phyloP scores from a whole-genome alignment of 73 alveolate species.

The Paramecium biaurelia region DNA sequence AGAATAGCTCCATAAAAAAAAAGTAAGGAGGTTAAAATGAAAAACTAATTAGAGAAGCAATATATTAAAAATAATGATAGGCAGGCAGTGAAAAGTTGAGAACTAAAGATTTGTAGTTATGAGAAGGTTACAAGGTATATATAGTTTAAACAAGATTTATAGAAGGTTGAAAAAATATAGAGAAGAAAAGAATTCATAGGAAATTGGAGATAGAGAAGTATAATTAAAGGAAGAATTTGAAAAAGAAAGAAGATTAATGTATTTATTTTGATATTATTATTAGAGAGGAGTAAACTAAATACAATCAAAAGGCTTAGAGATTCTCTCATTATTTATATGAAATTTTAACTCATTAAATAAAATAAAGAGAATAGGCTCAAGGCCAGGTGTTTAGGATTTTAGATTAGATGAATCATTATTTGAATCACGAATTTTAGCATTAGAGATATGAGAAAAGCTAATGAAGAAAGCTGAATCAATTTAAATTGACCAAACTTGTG shows the following conservation, averaged over 20 bases:
- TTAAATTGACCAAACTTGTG: neutral
- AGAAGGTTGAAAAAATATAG: constrained; percentile 73
- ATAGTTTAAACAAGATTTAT: too few species aligned
- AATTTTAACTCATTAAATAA: constrained; percentile 62
- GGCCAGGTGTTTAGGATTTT: constrained; percentile 70
- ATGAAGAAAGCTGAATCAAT: neutral
- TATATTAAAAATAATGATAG: neutral
- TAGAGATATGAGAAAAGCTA: neutral
- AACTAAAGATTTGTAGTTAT: constrained; percentile 47
- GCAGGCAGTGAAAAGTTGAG: neutral
- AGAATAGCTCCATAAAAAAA: neutral
- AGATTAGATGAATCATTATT: constrained; percentile 71
- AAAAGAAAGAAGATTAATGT: constrained; percentile 50
- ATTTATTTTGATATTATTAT: neutral
- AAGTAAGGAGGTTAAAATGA: neutral
- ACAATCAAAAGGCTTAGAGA: constrained; percentile 61
- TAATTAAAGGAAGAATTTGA: constrained; percentile 41
- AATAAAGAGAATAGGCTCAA: constrained; percentile 71
- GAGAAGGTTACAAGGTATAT: too few species aligned
- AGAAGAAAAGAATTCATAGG: constrained; percentile 59
- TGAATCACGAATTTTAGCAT: constrained; percentile 60
- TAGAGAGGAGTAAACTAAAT: constrained; percentile 69
- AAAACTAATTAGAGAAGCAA: neutral
- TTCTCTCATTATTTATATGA: constrained; percentile 72
- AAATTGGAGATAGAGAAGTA: constrained; percentile 25